Conservation (phyloP, 768 basidiomycete species). For the Rhodotorula kratochvilovae region DNA sequence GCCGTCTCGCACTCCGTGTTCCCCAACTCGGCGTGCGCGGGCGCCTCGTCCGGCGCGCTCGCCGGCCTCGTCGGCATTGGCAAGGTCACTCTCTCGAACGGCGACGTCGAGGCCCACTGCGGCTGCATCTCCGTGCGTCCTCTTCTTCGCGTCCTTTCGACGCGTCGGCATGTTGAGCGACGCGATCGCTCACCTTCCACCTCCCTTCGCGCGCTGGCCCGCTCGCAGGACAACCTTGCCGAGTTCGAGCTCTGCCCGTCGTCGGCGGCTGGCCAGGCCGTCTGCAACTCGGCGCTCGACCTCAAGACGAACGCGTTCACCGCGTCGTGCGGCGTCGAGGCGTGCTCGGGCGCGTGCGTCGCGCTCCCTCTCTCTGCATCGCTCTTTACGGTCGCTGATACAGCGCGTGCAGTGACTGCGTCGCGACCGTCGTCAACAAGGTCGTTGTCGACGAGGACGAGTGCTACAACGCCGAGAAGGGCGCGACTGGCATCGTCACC, state of each 20-base stretch:
- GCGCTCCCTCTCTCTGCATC: background rate
- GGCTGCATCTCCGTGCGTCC: slow-evolving; percentile 34
- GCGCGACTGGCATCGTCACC: slow-evolving; percentile 23
- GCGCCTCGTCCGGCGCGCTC: slow-evolving; percentile 16
- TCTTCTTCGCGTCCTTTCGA: background rate
- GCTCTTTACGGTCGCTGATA: background rate
- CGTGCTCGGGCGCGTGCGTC: slow-evolving; percentile 31
- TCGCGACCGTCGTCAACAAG: slow-evolving; percentile 31
- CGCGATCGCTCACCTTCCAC: background rate
- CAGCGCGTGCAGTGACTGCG: slow-evolving; percentile 23
- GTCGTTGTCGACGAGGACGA: slow-evolving; percentile 26
- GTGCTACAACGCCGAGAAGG: slow-evolving; percentile 33
- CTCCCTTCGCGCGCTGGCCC: background rate
- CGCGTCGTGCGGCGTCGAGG: slow-evolving; percentile 25
- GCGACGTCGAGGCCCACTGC: slow-evolving; percentile 35
- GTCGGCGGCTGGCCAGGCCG: slow-evolving; percentile 17
- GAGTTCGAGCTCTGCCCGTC: slow-evolving; percentile 32
- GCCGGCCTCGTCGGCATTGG: slow-evolving; percentile 35
- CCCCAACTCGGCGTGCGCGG: slow-evolving; percentile 36
- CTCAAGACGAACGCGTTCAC: slow-evolving; percentile 23
- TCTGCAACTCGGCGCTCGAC: slow-evolving; percentile 38
- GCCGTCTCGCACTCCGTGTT: slow-evolving; percentile 35
- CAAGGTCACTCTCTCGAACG: slow-evolving; percentile 25
- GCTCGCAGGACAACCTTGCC: slow-evolving; percentile 31
- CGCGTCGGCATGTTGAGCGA: slow-evolving; percentile 10